phyloP scores from a whole-genome alignment of 139 green algal genomes.

The Auxenochlorella pyrenoidosa region DNA sequence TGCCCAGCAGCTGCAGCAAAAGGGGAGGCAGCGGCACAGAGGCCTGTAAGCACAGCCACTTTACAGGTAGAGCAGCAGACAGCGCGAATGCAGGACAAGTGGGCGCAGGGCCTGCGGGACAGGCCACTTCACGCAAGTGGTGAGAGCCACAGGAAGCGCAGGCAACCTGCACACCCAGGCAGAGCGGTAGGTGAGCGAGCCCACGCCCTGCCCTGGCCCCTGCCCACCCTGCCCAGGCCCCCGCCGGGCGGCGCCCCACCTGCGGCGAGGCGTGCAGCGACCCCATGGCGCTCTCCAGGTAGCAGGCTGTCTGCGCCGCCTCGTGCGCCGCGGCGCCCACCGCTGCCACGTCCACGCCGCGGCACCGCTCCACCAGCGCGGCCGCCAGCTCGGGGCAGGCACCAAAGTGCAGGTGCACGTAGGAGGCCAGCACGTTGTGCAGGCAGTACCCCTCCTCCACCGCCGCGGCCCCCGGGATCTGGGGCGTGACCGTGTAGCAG shows the following conservation, averaged over 20 bases:
- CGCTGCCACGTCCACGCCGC: conserved; percentile 61
- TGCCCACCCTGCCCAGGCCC: background rate
- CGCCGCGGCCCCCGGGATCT: conserved; percentile 29
- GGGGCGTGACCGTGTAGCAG: conserved; percentile 44
- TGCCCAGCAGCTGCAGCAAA: background rate
- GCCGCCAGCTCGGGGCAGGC: conserved; percentile 62
- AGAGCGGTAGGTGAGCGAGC: too few species aligned
- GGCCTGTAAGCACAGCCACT: background rate
- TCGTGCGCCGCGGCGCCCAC: conserved; percentile 21
- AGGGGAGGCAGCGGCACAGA: background rate
- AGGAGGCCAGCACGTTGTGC: conserved; percentile 80
- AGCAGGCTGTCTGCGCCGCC: conserved; percentile 32
- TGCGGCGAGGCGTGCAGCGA: conserved; percentile 20
- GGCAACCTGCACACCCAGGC: too few species aligned
- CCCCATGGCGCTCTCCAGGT: conserved; percentile 8
- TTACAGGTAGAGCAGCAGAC: background rate
- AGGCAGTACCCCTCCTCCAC: conserved; percentile 77
- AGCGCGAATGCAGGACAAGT: background rate
- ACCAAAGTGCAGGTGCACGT: conserved; percentile 91
- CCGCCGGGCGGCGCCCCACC: background rate
- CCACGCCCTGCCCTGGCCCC: background rate
- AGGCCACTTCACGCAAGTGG: too few species aligned
- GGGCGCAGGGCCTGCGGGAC: background rate
- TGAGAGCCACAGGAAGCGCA: too few species aligned
- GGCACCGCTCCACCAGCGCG: conserved; percentile 67